A percentile compares a stretch with the other conserved stretches of the same genome.
These are phyloP conservation scores for Flammula alnicola DNA, from an alignment of 1,284 basidiomycete species.

Conservation along the genomic window DNA sequence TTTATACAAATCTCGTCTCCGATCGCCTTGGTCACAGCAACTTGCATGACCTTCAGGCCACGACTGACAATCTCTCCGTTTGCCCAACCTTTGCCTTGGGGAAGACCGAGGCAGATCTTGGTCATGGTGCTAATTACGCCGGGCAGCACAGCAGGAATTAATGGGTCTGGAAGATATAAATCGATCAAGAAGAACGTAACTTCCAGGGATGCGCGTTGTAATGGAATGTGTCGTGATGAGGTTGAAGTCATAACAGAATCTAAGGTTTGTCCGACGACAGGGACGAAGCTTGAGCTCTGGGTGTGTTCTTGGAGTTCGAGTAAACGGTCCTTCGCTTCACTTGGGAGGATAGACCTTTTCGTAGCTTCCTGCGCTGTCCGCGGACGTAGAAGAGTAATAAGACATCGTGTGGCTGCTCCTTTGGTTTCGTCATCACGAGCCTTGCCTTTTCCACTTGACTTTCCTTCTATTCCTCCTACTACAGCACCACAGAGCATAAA, in stretches of 20 bases:
- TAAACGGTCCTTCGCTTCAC: slow-evolving; percentile 41
- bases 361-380: slow-evolving; percentile 45
- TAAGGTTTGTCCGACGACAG: slow-evolving; percentile 84
- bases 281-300: slow-evolving; percentile 58
- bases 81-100: slow-evolving; percentile 61
- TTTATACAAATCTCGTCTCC: slow-evolving; percentile 68
- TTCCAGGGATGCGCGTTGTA: slow-evolving; percentile 72
- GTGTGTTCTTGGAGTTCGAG: slow-evolving; percentile 51
- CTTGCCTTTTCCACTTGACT: slow-evolving; percentile 54
- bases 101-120: slow-evolving; percentile 64
- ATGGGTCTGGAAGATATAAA: slow-evolving; percentile 64
- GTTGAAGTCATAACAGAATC: slow-evolving; percentile 67
- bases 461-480: slow-evolving; percentile 62
- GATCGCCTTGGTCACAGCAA: slow-evolving; percentile 58
- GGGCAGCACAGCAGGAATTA: slow-evolving; percentile 78
- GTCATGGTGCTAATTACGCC: slow-evolving; percentile 80
- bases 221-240: slow-evolving; percentile 55
- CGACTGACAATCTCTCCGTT: slow-evolving; percentile 66
- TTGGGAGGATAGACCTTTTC: slow-evolving; percentile 26
- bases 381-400: slow-evolving; percentile 60
- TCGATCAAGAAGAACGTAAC: slow-evolving; percentile 59
- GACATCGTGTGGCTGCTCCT: slow-evolving; percentile 60
- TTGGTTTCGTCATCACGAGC: slow-evolving; percentile 80
- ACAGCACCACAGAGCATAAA: slow-evolving; percentile 82
- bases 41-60: slow-evolving; percentile 61